These are phyloP conservation scores for Paramecium primaurelia DNA, from an alignment of 73 alveolate species.

Conservation along the genomic window DNA sequence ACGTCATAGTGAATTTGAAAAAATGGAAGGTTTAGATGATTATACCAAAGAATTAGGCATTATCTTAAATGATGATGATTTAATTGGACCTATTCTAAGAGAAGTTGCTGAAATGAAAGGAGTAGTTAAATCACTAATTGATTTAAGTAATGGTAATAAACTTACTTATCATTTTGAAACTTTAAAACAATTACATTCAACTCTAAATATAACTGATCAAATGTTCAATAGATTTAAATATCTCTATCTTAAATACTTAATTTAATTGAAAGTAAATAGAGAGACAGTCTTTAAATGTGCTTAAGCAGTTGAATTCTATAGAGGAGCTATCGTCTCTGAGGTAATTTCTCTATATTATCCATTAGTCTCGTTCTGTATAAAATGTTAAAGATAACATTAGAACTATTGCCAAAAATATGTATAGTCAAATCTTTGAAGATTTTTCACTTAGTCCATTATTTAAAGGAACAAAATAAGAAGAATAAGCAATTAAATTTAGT, in stretches of 20 bases:
- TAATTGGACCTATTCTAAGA: not conserved
- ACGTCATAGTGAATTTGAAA: slow-evolving; percentile 31
- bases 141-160: not conserved
- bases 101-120: not conserved
- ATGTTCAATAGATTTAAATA: slow-evolving; percentile 14
- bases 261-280: not conserved
- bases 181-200: not conserved
- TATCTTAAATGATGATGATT: not conserved
- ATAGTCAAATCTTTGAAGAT: not conserved
- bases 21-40: slow-evolving; percentile 6
- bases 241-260: not conserved
- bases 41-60: not conserved
- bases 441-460: not conserved
- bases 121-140: not conserved
- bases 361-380: not conserved
- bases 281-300: slow-evolving; percentile 15
- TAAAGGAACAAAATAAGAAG: not conserved
- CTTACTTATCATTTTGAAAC: not conserved
- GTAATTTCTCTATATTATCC: not conserved
- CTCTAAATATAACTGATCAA: not conserved
- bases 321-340: not conserved
- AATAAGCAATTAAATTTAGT: slow-evolving; percentile 8
- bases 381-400: not conserved
- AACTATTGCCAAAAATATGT: not conserved
- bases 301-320: not conserved